Percentiles rank a stretch among this genome's conserved stretches.
phyloP scores from a whole-genome alignment of 139 green algal species.

The Picochlorum sp. region DNA sequence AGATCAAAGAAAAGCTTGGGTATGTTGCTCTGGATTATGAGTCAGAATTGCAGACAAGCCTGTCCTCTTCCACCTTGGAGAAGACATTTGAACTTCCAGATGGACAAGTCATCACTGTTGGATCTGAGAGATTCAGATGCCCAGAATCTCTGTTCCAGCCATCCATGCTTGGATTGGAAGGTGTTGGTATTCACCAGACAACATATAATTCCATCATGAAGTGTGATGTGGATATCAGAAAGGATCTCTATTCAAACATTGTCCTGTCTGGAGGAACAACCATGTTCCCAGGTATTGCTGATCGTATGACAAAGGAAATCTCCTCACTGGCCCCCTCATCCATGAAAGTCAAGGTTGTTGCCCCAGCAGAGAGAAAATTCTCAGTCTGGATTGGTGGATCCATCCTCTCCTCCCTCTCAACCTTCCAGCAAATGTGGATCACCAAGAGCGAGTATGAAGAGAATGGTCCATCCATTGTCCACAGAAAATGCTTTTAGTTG shows the following conservation, averaged over 20 bases:
- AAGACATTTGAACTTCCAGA: slow-evolving; percentile 92
- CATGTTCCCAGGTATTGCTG: slow-evolving; percentile 97
- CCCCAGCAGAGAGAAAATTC: slow-evolving; percentile 91
- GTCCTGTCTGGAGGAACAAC: slow-evolving; percentile 85
- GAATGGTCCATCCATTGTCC: slow-evolving; percentile 88
- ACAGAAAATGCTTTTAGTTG: slow-evolving; percentile 96
- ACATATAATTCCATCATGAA: slow-evolving; percentile 99
- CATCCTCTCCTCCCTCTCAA: slow-evolving; percentile 95
- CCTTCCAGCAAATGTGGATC: slow-evolving; percentile 96
- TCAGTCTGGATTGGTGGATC: slow-evolving; percentile 96
- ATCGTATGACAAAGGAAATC: slow-evolving; percentile 97
- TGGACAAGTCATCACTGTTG: slow-evolving; percentile 92
- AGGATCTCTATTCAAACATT: slow-evolving; percentile 95
- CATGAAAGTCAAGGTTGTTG: slow-evolving; percentile 96
- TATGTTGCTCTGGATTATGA: slow-evolving; percentile 99
- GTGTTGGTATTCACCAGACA: slow-evolving; percentile 88
- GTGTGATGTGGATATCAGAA: slow-evolving; percentile 96
- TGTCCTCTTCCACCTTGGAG: slow-evolving; percentile 74
- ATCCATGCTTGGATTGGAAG: slow-evolving; percentile 81
- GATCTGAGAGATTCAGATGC: slow-evolving; percentile 93
- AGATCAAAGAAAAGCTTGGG: slow-evolving; percentile 99
- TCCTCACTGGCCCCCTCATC: slow-evolving; percentile 72
- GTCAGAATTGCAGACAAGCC: slow-evolving; percentile 75
- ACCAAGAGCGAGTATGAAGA: slow-evolving; percentile 90
- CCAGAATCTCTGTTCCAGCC: slow-evolving; percentile 96